Evolutionary conservation across 2,329 filamentous ascomycete species (phyloP), one percentile per base, ranked within the genome.

Genomic region (Colletotrichum chrysophilum): DNA sequence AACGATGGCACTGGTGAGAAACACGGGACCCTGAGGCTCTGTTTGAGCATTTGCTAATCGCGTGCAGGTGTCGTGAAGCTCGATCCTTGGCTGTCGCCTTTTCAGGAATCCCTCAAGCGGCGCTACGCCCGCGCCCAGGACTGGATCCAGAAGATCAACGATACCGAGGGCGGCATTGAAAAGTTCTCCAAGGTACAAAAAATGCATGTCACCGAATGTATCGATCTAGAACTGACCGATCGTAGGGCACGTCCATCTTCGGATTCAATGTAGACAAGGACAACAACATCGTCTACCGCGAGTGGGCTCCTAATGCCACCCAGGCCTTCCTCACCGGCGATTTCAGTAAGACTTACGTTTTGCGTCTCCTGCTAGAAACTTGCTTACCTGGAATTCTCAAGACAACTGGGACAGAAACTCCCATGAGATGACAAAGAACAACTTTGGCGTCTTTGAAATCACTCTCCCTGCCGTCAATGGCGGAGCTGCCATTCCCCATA

Each of bases 241-340:
- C 10, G 60, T 78, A 97, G 95, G 96, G 97, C 60, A 94, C 92
- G 77, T 95, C 98, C 82, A 93, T 90, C 77, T 98, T 94, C 82
- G 97, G 97, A 71, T 92, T 99, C 85, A 95, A 95, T 79, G 93
- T 97, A 76, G 90, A 93, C 82, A 88, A 91, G 70, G 93, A 98
- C 81, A 95, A 95, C 84, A 96, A 96, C 84, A 95, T 99, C 79
- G 89, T 90, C 74, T 99, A 99, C 85, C 91, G 95, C 79, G 97
- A 99, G 90, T 99, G 97, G 97, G 97, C 97, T 1, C 96, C 97
- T 30, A 97, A 96, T 87, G 96, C 96, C 70, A 88, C 92, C 55
- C 90, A 94, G 81, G 97, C 97, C 66, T 96, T 93, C 83, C 90
- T 99, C 68, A 94, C 98, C 80, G 97, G 97, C 77, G 97, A 98